Evolutionary conservation across 306 rosid genomes (phyloP).

Genomic region (Inga leiocalycina): DNA sequence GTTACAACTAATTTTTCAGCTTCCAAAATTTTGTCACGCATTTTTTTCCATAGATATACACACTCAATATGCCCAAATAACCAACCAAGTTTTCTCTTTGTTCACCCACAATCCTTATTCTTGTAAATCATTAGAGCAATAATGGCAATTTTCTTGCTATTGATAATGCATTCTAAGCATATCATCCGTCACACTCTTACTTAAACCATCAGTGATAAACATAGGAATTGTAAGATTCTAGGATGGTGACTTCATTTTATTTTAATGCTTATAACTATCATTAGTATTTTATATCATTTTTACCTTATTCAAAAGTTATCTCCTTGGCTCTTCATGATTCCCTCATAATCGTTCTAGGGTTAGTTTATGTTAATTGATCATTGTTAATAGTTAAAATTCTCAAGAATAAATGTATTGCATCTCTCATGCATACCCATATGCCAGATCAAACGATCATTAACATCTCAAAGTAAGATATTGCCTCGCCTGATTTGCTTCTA

Average conservation of each 20-base stretch:
- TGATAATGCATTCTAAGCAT: neutral
- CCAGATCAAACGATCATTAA: neutral
- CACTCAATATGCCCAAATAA: neutral
- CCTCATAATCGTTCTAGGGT: neutral
- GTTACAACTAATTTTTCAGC: neutral
- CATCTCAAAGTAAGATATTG: neutral
- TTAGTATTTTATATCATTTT: neutral
- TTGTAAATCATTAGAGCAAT: neutral
- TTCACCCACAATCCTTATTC: neutral
- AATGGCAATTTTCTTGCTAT: conserved; percentile 24
- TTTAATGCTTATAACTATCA: neutral
- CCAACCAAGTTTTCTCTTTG: conserved; percentile 16
- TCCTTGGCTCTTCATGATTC: neutral
- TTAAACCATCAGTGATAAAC: neutral
- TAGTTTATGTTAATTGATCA: neutral
- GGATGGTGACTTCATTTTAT: neutral
- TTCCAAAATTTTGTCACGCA: neutral
- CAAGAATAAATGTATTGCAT: neutral
- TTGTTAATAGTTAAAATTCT: neutral
- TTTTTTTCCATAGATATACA: conserved; percentile 4
- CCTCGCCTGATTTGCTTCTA: neutral
- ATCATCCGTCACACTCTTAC: neutral
- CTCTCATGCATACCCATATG: neutral
- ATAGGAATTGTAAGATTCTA: neutral
- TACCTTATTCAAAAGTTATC: neutral